Percentiles rank a stretch among this genome's conserved stretches.
Conservation (phyloP, 805 yeast genomes). For the Ogataea parapolymorpha region DNA sequence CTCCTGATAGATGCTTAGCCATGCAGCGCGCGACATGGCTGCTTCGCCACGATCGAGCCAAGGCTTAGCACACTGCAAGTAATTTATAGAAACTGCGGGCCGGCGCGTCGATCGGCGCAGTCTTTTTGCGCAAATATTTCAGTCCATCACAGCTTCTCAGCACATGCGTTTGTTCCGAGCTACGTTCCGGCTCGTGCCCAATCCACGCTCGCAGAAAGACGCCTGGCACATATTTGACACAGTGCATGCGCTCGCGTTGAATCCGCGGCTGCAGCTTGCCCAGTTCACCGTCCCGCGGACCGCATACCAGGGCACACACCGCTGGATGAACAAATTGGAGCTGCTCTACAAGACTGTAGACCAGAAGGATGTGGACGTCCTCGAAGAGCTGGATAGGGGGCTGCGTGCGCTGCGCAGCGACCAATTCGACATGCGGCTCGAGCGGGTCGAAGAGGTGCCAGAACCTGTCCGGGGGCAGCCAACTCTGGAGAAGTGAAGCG, state of each 20-base stretch:
- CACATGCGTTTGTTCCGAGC: slow-evolving; percentile 2
- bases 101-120: slow-evolving; percentile 1
- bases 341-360: too few relatives aligned
- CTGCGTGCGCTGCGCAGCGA: too few relatives aligned
- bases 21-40: not conserved
- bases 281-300: slow-evolving; percentile 10
- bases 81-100: not conserved
- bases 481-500: too few relatives aligned
- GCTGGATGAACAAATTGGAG: too few relatives aligned
- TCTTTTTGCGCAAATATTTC: too few relatives aligned
- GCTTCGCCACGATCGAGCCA: not conserved
- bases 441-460: too few relatives aligned
- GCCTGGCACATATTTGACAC: slow-evolving; percentile 22
- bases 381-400: too few relatives aligned
- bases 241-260: slow-evolving; percentile 1
- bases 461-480: too few relatives aligned
- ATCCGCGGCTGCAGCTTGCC: not conserved
- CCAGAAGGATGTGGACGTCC: too few relatives aligned
- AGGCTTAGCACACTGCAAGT: not conserved
- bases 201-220: slow-evolving; percentile 17
- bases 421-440: too few relatives aligned
- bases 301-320: slow-evolving; percentile 12
- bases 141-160: not conserved
- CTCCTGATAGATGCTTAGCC: not conserved
- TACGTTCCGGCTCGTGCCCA: slow-evolving; percentile 14